These are phyloP conservation scores for Extremus antarcticus DNA, from an alignment of 495 filamentous ascomycete genomes.

Conservation along the genomic window DNA sequence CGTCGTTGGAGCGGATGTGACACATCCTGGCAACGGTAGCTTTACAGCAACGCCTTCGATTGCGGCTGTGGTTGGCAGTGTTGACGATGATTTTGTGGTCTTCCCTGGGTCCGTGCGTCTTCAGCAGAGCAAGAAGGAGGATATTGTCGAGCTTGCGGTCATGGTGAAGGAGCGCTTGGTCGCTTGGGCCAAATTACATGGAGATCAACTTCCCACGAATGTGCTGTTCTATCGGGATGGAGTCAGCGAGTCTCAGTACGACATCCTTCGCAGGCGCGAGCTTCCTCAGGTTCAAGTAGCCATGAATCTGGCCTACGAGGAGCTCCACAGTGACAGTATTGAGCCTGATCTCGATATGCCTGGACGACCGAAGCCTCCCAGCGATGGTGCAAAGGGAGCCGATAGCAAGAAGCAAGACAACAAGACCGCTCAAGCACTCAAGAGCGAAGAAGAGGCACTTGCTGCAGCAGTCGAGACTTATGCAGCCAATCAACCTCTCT, in stretches of 20 bases:
- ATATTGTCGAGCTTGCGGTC: constrained; percentile 7
- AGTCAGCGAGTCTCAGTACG: constrained; percentile 16
- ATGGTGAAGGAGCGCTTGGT: constrained; percentile 13
- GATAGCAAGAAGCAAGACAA: background rate
- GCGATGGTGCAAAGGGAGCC: background rate
- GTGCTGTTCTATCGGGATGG: constrained; percentile 19
- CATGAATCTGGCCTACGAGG: background rate
- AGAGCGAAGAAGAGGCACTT: background rate
- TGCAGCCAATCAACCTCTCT: background rate
- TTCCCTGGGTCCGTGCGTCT: constrained; percentile 15
- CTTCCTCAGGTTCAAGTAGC: constrained; percentile 3
- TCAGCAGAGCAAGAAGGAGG: constrained; percentile 7
- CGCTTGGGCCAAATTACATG: background rate
- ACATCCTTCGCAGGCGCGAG: constrained; percentile 3
- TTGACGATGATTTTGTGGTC: constrained; percentile 3
- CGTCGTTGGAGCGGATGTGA: constrained; percentile 19
- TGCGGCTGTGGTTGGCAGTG: constrained; percentile 13
- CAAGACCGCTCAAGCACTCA: background rate
- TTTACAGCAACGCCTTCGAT: constrained; percentile 9
- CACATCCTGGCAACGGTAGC: constrained; percentile 5
- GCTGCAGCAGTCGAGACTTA: background rate
- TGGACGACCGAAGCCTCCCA: background rate
- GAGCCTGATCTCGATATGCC: too few relatives aligned
- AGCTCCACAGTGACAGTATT: background rate
- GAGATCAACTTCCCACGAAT: background rate